Conservation (phyloP, 2,329 filamentous ascomycete genomes). For the Penicillium janthinellum region DNA sequence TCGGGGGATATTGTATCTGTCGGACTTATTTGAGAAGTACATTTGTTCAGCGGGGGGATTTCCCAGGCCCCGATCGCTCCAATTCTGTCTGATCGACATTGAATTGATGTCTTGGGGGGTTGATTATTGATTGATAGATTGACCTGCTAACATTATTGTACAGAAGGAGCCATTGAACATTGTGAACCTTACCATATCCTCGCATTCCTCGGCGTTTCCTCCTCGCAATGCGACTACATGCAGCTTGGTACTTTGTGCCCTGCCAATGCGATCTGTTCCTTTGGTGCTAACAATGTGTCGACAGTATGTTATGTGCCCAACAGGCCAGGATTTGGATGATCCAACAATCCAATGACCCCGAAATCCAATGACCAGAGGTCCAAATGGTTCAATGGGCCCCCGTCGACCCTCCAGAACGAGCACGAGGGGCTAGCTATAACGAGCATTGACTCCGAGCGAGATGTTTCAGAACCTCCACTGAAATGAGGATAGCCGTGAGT, state of each 20-base stretch:
- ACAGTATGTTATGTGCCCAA: not conserved
- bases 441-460: conserved; percentile 17
- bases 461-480: conserved; percentile 23
- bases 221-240: not conserved
- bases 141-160: not conserved
- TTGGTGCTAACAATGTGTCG: not conserved
- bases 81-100: not conserved
- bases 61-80: not conserved
- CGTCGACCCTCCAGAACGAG: not conserved
- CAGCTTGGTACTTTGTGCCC: conserved; percentile 2
- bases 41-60: not conserved
- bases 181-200: not conserved
- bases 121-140: not conserved
- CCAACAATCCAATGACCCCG: not conserved
- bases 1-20: no score
- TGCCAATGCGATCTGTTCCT: not conserved
- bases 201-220: not conserved
- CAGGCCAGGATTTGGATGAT: not conserved
- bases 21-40: no score
- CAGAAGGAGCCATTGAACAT: not conserved
- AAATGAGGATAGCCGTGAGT: conserved; percentile 29
- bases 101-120: not conserved
- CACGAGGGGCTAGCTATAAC: conserved; percentile 16
- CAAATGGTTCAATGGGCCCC: not conserved
- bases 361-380: not conserved